Conservation (phyloP, 176 grass and related monocot genomes). For the Zea mays region Zm-B73-REFERENCE-NAM-5.0 NC_050098.1:33726501-33727000, state of each 20-base stretch:
- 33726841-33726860: too few relatives aligned
- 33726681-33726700: neutral
- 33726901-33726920: too few relatives aligned
- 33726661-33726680: neutral
- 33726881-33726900: too few relatives aligned
- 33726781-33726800: slow-evolving; percentile 54
- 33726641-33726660: neutral
- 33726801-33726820: too few relatives aligned
- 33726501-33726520: neutral
- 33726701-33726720: slow-evolving; percentile 44
- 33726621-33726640: neutral
- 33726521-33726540: slow-evolving; percentile 9
- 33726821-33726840: too few relatives aligned
- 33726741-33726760: slow-evolving; percentile 92
- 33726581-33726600: neutral
- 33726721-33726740: slow-evolving; percentile 94
- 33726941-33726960: too few relatives aligned
- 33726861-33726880: too few relatives aligned
- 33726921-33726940: too few relatives aligned
- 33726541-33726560: slow-evolving; percentile 19
- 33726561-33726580: neutral
- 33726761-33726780: slow-evolving; percentile 95
- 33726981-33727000: too few relatives aligned
- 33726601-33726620: neutral
- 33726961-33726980: too few relatives aligned